phyloP scores from a whole-genome alignment of 2,329 filamentous ascomycete species.

The Colletotrichum horii region DNA sequence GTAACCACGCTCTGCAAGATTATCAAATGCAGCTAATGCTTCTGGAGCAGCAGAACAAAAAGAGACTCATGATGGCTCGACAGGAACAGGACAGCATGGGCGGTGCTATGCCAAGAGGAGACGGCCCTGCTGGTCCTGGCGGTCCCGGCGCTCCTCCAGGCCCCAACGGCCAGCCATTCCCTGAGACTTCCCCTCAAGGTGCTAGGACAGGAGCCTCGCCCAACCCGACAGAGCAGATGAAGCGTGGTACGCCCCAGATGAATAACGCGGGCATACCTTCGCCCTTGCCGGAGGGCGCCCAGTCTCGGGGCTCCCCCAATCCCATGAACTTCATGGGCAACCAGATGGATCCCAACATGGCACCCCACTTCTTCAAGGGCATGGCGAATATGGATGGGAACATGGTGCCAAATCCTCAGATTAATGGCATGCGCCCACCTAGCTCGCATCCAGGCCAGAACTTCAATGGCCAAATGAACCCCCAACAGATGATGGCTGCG shows the following conservation, averaged over 20 bases:
- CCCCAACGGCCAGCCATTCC: constrained; percentile 68
- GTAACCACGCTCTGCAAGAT: constrained; percentile 83
- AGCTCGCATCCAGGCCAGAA: constrained; percentile 68
- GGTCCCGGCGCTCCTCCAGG: constrained; percentile 59
- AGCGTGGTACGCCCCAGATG: constrained; percentile 78
- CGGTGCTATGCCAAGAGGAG: constrained; percentile 52
- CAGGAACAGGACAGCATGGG: constrained; percentile 73
- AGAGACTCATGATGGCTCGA: constrained; percentile 81
- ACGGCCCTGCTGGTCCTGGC: constrained; percentile 56
- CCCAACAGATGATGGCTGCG: constrained; percentile 63
- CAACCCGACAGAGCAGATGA: constrained; percentile 80
- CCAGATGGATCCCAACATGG: constrained; percentile 67
- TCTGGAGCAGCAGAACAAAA: constrained; percentile 87
- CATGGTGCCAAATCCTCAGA: constrained; percentile 58
- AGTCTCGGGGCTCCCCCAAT: constrained; percentile 70
- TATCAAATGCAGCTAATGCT: constrained; percentile 92
- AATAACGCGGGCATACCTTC: constrained; percentile 72
- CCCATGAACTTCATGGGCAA: constrained; percentile 68
- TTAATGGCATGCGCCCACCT: constrained; percentile 73
- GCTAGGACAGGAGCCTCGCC: constrained; percentile 75
- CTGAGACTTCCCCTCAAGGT: constrained; percentile 73
- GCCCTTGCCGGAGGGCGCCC: constrained; percentile 71
- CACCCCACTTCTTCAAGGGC: constrained; percentile 63
- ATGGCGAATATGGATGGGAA: constrained; percentile 59
- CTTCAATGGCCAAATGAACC: constrained; percentile 64